Conservation (phyloP, 306 rosid species). For the Senna tora region DNA sequence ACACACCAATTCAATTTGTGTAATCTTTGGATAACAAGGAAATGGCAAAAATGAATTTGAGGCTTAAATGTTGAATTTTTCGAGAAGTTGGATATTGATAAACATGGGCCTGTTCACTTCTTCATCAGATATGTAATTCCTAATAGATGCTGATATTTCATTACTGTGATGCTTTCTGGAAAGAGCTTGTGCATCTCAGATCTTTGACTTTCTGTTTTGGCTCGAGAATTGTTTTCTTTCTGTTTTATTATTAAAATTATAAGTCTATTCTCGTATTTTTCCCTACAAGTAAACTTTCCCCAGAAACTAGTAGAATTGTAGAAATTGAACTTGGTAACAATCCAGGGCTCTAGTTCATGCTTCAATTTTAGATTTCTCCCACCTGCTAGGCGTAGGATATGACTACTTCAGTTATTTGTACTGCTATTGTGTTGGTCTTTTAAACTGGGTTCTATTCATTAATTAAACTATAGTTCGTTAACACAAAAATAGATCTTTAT, state of each 20-base stretch:
- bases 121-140: not conserved
- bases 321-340: not conserved
- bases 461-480: not conserved
- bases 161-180: not conserved
- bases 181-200: not conserved
- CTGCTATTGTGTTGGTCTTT: not conserved
- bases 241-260: too few relatives aligned
- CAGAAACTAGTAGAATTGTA: not conserved
- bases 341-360: conserved; percentile 11
- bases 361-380: conserved; percentile 11
- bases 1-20: conserved; percentile 6
- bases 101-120: too few relatives aligned
- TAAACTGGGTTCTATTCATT: conserved; percentile 4
- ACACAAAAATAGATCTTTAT: not conserved
- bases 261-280: not conserved
- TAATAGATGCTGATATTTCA: not conserved
- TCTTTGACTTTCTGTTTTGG: not conserved
- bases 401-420: not conserved
- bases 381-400: not conserved
- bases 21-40: conserved; percentile 2
- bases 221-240: not conserved
- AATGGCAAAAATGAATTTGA: conserved; percentile 24
- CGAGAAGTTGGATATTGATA: not conserved
- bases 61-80: not conserved
- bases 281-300: not conserved